Conservation (phyloP, 176 grass and related monocot species). For the Oryza longistaminata region DNA sequence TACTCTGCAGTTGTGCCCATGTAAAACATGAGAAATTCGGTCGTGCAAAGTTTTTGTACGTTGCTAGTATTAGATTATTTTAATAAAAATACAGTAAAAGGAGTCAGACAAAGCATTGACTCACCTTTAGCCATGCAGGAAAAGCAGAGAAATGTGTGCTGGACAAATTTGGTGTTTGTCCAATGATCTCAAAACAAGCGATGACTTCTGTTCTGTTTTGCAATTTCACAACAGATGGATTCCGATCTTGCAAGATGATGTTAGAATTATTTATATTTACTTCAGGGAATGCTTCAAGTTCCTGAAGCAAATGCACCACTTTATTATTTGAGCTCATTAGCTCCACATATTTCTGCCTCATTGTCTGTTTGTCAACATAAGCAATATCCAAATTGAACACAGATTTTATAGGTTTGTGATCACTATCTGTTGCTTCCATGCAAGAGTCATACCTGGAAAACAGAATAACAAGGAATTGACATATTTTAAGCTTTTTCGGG, state of each 20-base stretch:
- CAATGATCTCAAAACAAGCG: conserved; percentile 60
- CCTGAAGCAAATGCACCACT: conserved; percentile 47
- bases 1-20: background rate
- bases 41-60: background rate
- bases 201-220: conserved; percentile 56
- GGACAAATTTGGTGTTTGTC: conserved; percentile 33
- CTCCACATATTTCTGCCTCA: conserved; percentile 69
- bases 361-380: conserved; percentile 61
- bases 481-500: background rate
- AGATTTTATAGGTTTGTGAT: conserved; percentile 90
- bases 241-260: conserved; percentile 61
- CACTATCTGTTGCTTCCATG: conserved; percentile 87
- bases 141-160: conserved; percentile 40
- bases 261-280: conserved; percentile 49
- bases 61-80: background rate
- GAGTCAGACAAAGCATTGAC: conserved; percentile 4
- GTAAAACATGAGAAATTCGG: background rate
- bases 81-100: conserved; percentile 5
- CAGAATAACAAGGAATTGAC: background rate
- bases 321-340: conserved; percentile 65
- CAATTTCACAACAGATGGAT: conserved; percentile 55
- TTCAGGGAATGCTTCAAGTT: conserved; percentile 55
- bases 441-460: conserved; percentile 86
- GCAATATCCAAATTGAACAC: conserved; percentile 88
- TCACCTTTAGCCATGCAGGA: conserved; percentile 86